Conservation (phyloP, 352 stramenopile species). For the Globisporangium okanoganense region DNA sequence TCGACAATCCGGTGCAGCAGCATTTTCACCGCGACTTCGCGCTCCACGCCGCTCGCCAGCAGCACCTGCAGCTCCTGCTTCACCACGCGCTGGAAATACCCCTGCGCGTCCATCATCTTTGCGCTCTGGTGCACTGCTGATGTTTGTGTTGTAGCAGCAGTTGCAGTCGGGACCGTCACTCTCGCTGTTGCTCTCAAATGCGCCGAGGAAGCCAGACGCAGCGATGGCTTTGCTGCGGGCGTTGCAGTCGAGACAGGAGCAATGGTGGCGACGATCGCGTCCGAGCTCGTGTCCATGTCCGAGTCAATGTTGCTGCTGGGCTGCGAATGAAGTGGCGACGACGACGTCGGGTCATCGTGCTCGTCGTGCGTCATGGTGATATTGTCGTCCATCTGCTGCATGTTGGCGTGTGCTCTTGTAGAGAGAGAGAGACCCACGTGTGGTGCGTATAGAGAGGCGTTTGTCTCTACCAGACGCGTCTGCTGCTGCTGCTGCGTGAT, state of each 20-base stretch:
- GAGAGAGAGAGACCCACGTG: neutral
- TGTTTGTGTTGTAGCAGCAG: too few relatives aligned
- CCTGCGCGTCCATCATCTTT: constrained; percentile 68
- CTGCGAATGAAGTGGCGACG: constrained; percentile 1
- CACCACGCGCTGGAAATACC: constrained; percentile 67
- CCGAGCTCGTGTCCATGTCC: constrained; percentile 11
- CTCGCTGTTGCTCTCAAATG: neutral
- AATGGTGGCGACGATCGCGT: neutral
- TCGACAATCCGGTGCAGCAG: constrained; percentile 74
- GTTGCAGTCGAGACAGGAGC: neutral
- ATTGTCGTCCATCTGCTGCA: constrained; percentile 10
- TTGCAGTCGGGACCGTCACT: neutral
- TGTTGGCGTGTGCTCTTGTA: neutral
- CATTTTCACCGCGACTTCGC: constrained; percentile 70
- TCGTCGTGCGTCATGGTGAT: constrained; percentile 12
- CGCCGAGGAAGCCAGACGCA: neutral
- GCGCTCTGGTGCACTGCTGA: constrained; percentile 27
- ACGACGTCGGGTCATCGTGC: constrained; percentile 7
- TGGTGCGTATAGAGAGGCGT: neutral
- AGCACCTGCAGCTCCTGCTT: constrained; percentile 79
- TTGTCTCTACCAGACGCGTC: too few relatives aligned
- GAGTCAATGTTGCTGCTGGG: constrained; percentile 9
- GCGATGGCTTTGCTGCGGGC: neutral
- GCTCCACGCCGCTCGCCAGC: constrained; percentile 41
- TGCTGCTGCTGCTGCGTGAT: neutral